These are phyloP conservation scores for Lachnellula subtilissima DNA, from an alignment of 2,329 filamentous ascomycete genomes.

Conservation along the genomic window DNA sequence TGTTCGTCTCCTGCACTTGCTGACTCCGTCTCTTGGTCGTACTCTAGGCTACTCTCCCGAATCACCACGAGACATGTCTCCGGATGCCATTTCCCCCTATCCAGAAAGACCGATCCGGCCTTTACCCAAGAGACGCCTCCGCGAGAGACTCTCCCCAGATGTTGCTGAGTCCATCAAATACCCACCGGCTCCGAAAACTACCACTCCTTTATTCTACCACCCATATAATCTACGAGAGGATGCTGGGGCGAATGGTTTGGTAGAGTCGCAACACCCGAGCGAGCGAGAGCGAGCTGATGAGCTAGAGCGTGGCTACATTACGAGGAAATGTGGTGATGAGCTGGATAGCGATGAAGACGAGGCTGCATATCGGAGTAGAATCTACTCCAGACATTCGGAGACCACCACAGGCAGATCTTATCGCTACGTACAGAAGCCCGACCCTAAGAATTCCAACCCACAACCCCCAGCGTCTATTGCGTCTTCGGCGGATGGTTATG, in stretches of 20 bases:
- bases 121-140: constrained; percentile 80
- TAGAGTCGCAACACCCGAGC: constrained; percentile 27
- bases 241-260: constrained; percentile 27
- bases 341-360: constrained; percentile 58
- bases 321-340: constrained; percentile 50
- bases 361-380: constrained; percentile 27
- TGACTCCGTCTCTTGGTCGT: constrained; percentile 9
- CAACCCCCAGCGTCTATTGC: constrained; percentile 63
- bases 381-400: constrained; percentile 44
- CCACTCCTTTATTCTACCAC: constrained; percentile 72
- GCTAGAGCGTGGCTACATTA: constrained; percentile 32
- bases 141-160: constrained; percentile 81
- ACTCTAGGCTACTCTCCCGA: constrained; percentile 28
- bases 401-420: constrained; percentile 41
- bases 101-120: constrained; percentile 91
- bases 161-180: constrained; percentile 78
- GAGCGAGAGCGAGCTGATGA: constrained; percentile 29
- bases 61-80: constrained; percentile 49
- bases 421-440: constrained; percentile 40
- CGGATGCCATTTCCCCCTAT: constrained; percentile 76
- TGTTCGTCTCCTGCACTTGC: constrained; percentile 8
- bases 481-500: constrained; percentile 79
- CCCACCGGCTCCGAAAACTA: constrained; percentile 67
- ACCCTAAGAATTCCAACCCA: constrained; percentile 43
- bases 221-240: constrained; percentile 41